phyloP scores from a whole-genome alignment of 345 rosid genomes.

The Camelina laxa region DNA sequence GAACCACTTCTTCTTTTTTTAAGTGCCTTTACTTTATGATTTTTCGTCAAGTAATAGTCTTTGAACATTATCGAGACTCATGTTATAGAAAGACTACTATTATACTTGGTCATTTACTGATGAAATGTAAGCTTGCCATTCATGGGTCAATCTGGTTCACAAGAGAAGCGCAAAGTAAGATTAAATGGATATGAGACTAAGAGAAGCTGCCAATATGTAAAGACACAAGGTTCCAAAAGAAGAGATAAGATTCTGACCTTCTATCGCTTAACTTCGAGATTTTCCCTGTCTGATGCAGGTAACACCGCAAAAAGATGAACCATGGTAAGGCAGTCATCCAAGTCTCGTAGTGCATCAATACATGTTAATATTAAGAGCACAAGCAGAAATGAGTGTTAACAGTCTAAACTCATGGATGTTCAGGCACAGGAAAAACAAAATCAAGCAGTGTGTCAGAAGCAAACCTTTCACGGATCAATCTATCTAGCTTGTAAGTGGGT shows the following conservation, averaged over 20 bases:
- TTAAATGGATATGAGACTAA: background rate
- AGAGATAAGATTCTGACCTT: constrained; percentile 52
- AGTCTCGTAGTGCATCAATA: constrained; percentile 86
- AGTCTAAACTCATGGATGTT: background rate
- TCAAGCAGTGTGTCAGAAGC: background rate
- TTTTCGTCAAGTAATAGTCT: no score
- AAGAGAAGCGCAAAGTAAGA: constrained; percentile 1
- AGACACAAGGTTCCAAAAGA: constrained; percentile 4
- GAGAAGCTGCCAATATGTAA: constrained; percentile 1
- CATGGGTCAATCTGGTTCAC: constrained; percentile 80
- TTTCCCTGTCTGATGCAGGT: constrained; percentile 81
- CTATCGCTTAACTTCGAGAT: constrained; percentile 74
- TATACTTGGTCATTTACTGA: background rate
- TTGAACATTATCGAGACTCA: background rate
- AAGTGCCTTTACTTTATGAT: no score
- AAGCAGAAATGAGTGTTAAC: background rate
- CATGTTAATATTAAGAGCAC: constrained; percentile 48
- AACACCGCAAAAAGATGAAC: constrained; percentile 93
- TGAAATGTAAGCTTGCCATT: constrained; percentile 93
- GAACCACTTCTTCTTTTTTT: no score
- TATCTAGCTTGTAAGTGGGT: constrained; percentile 71
- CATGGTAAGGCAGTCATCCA: constrained; percentile 93
- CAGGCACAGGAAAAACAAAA: background rate
- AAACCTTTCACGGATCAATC: constrained; percentile 83
- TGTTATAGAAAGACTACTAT: background rate